Conservation (phyloP, 495 filamentous ascomycete genomes). For the Xylaria longipes region DNA sequence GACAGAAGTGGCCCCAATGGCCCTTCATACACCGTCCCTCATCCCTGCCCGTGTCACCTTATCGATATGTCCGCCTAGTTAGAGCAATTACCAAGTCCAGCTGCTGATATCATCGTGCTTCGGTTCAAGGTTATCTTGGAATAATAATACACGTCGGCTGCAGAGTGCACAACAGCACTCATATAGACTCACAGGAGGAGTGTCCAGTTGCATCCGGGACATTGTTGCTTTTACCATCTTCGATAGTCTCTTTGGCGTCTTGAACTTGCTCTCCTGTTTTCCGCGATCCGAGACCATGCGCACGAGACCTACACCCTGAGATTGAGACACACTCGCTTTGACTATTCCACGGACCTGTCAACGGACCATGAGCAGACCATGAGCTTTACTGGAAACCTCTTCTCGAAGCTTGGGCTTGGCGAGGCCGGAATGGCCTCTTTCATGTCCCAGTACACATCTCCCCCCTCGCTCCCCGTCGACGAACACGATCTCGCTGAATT, state of each 20-base stretch:
- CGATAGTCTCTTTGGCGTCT: conserved; percentile 3
- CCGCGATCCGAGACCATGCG: background rate
- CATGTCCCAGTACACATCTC: conserved; percentile 33
- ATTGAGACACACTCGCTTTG: background rate
- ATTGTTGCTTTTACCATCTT: background rate
- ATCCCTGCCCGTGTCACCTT: background rate
- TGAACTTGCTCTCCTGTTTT: background rate
- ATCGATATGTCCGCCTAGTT: conserved; percentile 3
- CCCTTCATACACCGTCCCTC: too few relatives aligned
- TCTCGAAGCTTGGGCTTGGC: conserved; percentile 36
- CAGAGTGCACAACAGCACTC: background rate
- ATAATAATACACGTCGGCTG: background rate
- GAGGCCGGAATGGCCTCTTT: conserved; percentile 35
- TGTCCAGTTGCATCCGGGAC: background rate
- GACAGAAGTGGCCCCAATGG: too few relatives aligned
- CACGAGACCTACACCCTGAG: background rate
- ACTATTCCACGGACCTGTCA: background rate
- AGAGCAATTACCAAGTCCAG: background rate
- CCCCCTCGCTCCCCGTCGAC: conserved; percentile 27
- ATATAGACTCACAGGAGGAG: background rate
- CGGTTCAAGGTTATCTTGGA: background rate
- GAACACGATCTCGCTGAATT: conserved; percentile 53
- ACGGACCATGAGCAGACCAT: conserved; percentile 23
- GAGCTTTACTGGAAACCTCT: conserved; percentile 35
- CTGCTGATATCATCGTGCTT: conserved; percentile 16